phyloP scores from a whole-genome alignment of 2,329 filamentous ascomycete species.

The Basipetospora chlamydospora region DNA sequence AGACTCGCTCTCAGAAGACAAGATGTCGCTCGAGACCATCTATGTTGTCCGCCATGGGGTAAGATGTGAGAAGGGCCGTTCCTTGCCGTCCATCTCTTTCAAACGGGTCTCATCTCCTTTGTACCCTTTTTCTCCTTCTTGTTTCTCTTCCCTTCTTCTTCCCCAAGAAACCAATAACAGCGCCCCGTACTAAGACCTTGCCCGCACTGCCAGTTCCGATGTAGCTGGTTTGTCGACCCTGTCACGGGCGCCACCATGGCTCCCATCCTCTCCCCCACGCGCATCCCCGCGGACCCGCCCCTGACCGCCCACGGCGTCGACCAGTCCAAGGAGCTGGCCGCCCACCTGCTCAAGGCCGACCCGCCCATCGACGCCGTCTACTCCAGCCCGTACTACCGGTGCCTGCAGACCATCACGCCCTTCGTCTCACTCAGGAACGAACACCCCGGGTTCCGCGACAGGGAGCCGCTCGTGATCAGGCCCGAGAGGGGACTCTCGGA shows the following conservation, averaged over 20 bases:
- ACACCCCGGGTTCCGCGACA: constrained; percentile 1
- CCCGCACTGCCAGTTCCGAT: constrained; percentile 59
- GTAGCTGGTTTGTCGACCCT: constrained; percentile 76
- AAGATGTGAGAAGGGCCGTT: too few relatives aligned
- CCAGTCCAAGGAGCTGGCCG: constrained; percentile 66
- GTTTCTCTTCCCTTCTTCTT: constrained; percentile 6
- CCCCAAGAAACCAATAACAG: constrained; percentile 4
- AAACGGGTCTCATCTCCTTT: too few relatives aligned
- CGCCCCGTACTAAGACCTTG: neutral
- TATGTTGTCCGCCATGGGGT: constrained; percentile 65
- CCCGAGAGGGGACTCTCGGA: constrained; percentile 54
- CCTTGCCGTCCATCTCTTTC: too few relatives aligned
- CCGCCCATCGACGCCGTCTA: constrained; percentile 67
- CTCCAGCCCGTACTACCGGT: constrained; percentile 75
- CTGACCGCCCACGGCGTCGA: constrained; percentile 75
- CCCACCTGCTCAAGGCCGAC: constrained; percentile 43
- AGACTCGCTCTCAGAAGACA: too few relatives aligned
- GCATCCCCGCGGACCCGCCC: constrained; percentile 74
- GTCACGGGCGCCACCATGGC: constrained; percentile 65
- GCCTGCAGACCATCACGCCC: constrained; percentile 68
- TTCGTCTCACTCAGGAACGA: constrained; percentile 38
- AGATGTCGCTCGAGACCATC: constrained; percentile 55
- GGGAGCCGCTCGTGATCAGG: constrained; percentile 24
- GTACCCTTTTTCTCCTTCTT: too few relatives aligned
- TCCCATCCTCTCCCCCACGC: constrained; percentile 65